Evolutionary conservation across 139 green algal species (phyloP).

Genomic region (Chlorella ohadii): DNA sequence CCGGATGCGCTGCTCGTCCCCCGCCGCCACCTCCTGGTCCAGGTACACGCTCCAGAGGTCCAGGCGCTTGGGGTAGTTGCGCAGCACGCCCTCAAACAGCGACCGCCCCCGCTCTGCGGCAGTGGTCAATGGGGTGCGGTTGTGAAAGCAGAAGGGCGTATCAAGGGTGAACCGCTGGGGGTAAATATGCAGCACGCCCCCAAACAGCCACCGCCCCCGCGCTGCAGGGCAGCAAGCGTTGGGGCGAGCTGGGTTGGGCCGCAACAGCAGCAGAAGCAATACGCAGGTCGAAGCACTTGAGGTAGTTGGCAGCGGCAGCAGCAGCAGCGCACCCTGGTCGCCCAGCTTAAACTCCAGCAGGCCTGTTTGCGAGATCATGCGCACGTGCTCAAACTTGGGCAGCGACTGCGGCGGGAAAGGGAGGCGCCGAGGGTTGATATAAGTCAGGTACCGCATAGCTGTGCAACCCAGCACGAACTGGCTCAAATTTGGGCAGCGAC

Average conservation of each 20-base stretch:
- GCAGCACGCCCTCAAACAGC: slow-evolving; percentile 92
- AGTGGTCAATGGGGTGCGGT: too few species aligned
- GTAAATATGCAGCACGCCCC: too few species aligned
- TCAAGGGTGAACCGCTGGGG: too few species aligned
- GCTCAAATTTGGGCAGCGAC: slow-evolving; percentile 81
- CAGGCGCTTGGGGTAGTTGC: slow-evolving; percentile 92
- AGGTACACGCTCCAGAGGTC: slow-evolving; percentile 97
- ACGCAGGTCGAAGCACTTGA: too few species aligned
- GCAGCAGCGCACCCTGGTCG: slow-evolving; percentile 7
- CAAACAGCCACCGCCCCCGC: too few species aligned
- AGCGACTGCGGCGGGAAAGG: slow-evolving; percentile 65
- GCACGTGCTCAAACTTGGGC: slow-evolving; percentile 94
- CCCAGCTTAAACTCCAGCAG: slow-evolving; percentile 90
- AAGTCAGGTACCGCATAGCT: too few species aligned
- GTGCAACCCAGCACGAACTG: too few species aligned
- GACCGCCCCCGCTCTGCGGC: slow-evolving; percentile 76
- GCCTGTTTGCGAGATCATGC: slow-evolving; percentile 79
- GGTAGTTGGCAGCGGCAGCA: not conserved
- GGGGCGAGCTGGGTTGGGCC: too few species aligned
- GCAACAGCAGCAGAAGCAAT: not conserved
- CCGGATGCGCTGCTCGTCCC: slow-evolving; percentile 32
- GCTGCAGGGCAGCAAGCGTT: too few species aligned
- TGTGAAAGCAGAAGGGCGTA: not conserved
- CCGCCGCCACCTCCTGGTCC: slow-evolving; percentile 81
- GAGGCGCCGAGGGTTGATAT: too few species aligned